A percentile compares a stretch with the other conserved stretches of the same genome.
phyloP scores from a whole-genome alignment of 2,329 filamentous ascomycete genomes.

The Waltergamsia citrina region DNA sequence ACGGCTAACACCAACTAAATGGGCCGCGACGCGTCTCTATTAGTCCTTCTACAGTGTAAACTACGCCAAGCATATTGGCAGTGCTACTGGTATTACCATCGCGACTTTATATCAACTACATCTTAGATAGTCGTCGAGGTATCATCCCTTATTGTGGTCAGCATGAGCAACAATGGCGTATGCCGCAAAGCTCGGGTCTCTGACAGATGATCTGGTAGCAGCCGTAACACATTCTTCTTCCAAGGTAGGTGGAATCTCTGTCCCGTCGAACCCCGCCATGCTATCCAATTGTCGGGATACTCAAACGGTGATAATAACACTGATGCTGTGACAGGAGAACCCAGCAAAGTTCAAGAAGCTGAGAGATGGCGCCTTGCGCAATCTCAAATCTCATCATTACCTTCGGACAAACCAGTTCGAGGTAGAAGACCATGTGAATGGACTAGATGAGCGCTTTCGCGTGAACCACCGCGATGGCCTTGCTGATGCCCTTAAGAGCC shows the following conservation, averaged over 20 bases:
- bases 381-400: conserved; percentile 44
- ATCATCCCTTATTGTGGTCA: too few species aligned
- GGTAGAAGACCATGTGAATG: conserved; percentile 53
- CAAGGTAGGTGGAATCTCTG: conserved; percentile 30
- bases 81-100: too few species aligned
- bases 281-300: conserved; percentile 2
- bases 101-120: too few species aligned
- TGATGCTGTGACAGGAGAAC: conserved; percentile 12
- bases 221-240: conserved; percentile 46
- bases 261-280: conserved; percentile 2
- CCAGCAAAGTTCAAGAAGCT: conserved; percentile 28
- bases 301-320: too few species aligned
- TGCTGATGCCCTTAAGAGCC: conserved; percentile 56
- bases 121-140: too few species aligned
- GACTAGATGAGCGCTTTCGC: conserved; percentile 78
- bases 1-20: too few species aligned
- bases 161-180: conserved; percentile 64
- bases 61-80: too few species aligned
- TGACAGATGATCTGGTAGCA: conserved; percentile 64
- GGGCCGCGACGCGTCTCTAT: too few species aligned
- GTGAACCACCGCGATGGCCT: conserved; percentile 72
- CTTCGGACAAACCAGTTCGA: conserved; percentile 69
- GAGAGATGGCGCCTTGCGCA: conserved; percentile 40
- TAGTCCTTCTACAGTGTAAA: too few species aligned
- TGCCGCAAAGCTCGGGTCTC: conserved; percentile 50